Percentiles rank a stretch among this genome's conserved stretches.
Conservation (phyloP, 139 green algal genomes). For the Micractinium sp. region DNA sequence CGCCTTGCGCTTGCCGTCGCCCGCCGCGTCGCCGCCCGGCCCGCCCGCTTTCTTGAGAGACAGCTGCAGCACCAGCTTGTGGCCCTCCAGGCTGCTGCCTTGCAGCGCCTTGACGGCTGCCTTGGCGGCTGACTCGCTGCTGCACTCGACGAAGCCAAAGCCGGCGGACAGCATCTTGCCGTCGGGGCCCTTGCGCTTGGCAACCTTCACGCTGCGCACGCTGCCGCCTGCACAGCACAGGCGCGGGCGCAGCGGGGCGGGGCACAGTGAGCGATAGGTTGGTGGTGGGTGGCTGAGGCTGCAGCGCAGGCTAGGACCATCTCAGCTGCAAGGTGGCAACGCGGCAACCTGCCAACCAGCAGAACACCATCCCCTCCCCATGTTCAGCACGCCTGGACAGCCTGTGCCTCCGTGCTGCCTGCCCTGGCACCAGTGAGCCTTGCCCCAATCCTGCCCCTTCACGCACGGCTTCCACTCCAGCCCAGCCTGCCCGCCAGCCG, state of each 20-base stretch:
- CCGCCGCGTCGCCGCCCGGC: background rate
- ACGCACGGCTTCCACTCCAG: background rate
- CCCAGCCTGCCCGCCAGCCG: background rate
- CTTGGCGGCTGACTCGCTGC: constrained; percentile 68
- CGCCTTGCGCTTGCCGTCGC: constrained; percentile 23
- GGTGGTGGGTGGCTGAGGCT: too few species aligned
- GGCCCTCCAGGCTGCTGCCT: constrained; percentile 86
- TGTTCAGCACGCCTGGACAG: too few species aligned
- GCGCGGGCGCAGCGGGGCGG: background rate
- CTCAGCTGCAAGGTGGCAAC: background rate
- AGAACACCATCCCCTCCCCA: too few species aligned
- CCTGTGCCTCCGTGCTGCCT: too few species aligned
- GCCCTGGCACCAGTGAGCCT: too few species aligned
- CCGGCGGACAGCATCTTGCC: constrained; percentile 72
- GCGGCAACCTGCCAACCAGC: too few species aligned
- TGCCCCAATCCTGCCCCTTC: too few species aligned
- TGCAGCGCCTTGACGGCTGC: constrained; percentile 72
- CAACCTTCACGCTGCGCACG: constrained; percentile 66
- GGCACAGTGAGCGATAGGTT: too few species aligned
- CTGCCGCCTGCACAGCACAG: constrained; percentile 51
- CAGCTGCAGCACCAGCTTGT: constrained; percentile 89
- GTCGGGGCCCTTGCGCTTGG: constrained; percentile 59
- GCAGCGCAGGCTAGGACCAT: background rate
- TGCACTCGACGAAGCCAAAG: constrained; percentile 94
- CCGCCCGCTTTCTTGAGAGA: constrained; percentile 41